Percentiles rank a stretch among this genome's conserved stretches.
Evolutionary conservation across 805 yeast genomes (phyloP).

Genomic region (Middelhovenomyces tepae): DNA sequence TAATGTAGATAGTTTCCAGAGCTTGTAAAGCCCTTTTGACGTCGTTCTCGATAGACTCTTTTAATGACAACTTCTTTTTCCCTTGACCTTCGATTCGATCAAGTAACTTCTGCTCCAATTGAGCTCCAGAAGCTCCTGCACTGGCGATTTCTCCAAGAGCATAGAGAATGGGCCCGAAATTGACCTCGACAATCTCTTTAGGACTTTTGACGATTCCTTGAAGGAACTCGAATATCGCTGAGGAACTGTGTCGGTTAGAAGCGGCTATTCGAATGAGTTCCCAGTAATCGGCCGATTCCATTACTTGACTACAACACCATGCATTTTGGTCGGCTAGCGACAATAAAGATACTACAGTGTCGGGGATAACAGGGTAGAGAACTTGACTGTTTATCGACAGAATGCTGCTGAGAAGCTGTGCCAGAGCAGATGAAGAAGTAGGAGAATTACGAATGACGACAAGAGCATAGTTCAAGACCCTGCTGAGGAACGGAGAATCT

Average conservation of each 20-base stretch:
- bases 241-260: slow-evolving; percentile 35
- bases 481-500: slow-evolving; percentile 20
- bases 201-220: slow-evolving; percentile 5
- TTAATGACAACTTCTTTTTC: too few species aligned
- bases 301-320: slow-evolving; percentile 30
- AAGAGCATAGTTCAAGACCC: slow-evolving; percentile 35
- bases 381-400: slow-evolving; percentile 8
- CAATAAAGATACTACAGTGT: slow-evolving; percentile 8
- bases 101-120: slow-evolving; percentile 19
- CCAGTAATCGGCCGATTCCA: slow-evolving; percentile 51
- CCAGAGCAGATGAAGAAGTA: slow-evolving; percentile 6
- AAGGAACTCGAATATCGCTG: slow-evolving; percentile 10
- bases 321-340: slow-evolving; percentile 10
- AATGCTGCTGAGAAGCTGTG: slow-evolving; percentile 3
- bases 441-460: slow-evolving; percentile 15
- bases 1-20: slow-evolving; percentile 2
- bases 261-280: slow-evolving; percentile 42
- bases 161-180: slow-evolving; percentile 16
- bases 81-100: slow-evolving; percentile 19
- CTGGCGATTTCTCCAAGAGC: slow-evolving; percentile 20
- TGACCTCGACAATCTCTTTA: slow-evolving; percentile 8
- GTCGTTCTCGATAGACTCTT: slow-evolving; percentile 8
- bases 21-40: slow-evolving; percentile 5
- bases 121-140: slow-evolving; percentile 15
- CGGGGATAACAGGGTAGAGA: slow-evolving; percentile 6